Conservation (phyloP, 2,329 filamentous ascomycete species). For the Xylariales sp. region DNA sequence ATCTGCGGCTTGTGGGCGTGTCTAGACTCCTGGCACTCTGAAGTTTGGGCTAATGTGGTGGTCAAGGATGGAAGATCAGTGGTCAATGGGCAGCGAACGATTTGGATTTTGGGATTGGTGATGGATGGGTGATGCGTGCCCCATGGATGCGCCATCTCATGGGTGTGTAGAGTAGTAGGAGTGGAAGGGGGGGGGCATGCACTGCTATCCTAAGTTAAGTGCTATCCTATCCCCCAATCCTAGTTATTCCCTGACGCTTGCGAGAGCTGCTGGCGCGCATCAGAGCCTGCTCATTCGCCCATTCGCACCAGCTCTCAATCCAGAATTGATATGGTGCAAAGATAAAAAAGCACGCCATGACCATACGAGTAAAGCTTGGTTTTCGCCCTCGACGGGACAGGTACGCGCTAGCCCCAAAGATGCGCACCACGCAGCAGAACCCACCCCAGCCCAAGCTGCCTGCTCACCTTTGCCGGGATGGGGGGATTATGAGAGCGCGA, state of each 20-base stretch:
- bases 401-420: constrained; percentile 6
- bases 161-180: not conserved
- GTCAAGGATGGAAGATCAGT: constrained; percentile 1
- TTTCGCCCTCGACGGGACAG: constrained; percentile 7
- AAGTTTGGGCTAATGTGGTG: not conserved
- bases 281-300: not conserved
- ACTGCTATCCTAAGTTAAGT: not conserved
- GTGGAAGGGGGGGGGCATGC: not conserved
- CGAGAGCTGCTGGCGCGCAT: not conserved
- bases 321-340: not conserved
- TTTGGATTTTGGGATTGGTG: not conserved
- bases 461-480: constrained; percentile 8
- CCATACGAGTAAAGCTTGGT: constrained; percentile 1
- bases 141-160: not conserved
- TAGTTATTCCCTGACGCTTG: not conserved
- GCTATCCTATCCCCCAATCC: not conserved
- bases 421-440: constrained; percentile 1
- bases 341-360: constrained; percentile 3
- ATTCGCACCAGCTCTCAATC: not conserved
- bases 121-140: not conserved
- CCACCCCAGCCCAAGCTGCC: not conserved
- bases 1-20: not conserved
- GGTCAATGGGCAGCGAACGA: constrained; percentile 1
- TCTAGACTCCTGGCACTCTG: constrained; percentile 1
- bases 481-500: constrained; percentile 4